Evolutionary conservation across 805 yeast species (phyloP), one percentile per base, ranked within the genome.

Genomic region (Helenozyma rhizophorensis): DNA sequence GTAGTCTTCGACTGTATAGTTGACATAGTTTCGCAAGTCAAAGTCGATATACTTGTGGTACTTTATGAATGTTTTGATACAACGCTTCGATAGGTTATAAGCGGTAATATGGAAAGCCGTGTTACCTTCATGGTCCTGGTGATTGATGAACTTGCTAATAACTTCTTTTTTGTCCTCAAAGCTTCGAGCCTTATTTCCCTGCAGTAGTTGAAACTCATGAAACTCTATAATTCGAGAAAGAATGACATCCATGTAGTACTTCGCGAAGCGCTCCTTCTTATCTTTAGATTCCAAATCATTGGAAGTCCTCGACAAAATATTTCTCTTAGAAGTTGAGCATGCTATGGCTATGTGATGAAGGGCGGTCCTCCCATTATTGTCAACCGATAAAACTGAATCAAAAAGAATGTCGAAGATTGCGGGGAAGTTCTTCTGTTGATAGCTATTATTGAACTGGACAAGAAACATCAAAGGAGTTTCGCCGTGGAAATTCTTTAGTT

Each of bases 41-140:
- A 54, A 48, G 35, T 53, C 55, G 26, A 54, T 46, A 27, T 40
- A 50, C 32, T 42, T 45, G 45, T 53, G 59, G 31, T 46, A 45
- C 13, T 26, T 26, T n/a, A 53, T 53, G 35, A 53, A 51, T 7
- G 48, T 50, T 32, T 43, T 46, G 39, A 54, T 48, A 32, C 55
- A 46, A 33, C 42, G 45, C 23, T 48, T 51, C 32, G 50, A 45
- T 30, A 54, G 32, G 36, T 47, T 47, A 34, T 50, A 47, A 24
- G 97, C 93, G 1, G 95, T 94, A 35, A 93, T 84, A 53, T 89
- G 95, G 39, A 93, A 67, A 29, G 96, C 89, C 0, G 98, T 93
- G 54, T 93, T 96, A 16, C 98, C 98, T 50, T 89, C 89, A 34
- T 78, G 68, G 60, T 93, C 98, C 42, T 82, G 85, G n/a, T 83